Conservation (phyloP, 2,329 filamentous ascomycete genomes). For the Mycosphaerella sp. region DNA sequence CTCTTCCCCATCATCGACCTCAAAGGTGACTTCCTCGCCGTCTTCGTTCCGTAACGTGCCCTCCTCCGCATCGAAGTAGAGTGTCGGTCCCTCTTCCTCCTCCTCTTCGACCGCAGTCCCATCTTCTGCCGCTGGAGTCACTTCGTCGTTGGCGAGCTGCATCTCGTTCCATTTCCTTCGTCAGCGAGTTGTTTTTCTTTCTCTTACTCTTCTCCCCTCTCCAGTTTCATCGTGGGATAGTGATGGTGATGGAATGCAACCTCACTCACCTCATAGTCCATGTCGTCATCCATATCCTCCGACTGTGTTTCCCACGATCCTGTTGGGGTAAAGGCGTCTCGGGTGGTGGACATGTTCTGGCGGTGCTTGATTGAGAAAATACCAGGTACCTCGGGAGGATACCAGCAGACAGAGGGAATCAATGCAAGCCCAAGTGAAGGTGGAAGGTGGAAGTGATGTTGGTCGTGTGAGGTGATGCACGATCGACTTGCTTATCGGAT, state of each 20-base stretch:
- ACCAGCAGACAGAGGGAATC: not conserved
- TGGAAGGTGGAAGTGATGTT: too few species aligned
- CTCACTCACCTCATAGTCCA: conserved; percentile 41
- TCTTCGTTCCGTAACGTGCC: conserved; percentile 29
- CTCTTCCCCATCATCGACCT: conserved; percentile 22
- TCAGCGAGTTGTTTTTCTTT: not conserved
- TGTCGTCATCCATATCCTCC: conserved; percentile 42
- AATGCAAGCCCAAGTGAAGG: too few species aligned
- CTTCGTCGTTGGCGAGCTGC: conserved; percentile 35
- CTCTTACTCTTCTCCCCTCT: too few species aligned
- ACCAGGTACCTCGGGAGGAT: not conserved
- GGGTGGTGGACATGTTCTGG: conserved; percentile 9
- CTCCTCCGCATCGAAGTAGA: conserved; percentile 36
- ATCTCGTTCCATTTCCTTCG: not conserved
- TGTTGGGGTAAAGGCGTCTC: conserved; percentile 15
- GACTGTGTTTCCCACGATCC: conserved; percentile 23
- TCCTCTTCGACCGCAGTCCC: conserved; percentile 37
- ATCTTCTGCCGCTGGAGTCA: conserved; percentile 31
- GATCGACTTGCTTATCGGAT: too few species aligned
- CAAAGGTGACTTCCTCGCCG: conserved; percentile 26
- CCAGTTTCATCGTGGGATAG: too few species aligned
- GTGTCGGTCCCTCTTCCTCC: conserved; percentile 37
- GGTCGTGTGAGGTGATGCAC: too few species aligned
- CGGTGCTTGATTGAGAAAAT: not conserved
- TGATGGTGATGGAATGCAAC: too few species aligned